These are phyloP conservation scores for Hevea brasiliensis DNA, from an alignment of 345 rosid species.

Conservation along the genomic window DNA sequence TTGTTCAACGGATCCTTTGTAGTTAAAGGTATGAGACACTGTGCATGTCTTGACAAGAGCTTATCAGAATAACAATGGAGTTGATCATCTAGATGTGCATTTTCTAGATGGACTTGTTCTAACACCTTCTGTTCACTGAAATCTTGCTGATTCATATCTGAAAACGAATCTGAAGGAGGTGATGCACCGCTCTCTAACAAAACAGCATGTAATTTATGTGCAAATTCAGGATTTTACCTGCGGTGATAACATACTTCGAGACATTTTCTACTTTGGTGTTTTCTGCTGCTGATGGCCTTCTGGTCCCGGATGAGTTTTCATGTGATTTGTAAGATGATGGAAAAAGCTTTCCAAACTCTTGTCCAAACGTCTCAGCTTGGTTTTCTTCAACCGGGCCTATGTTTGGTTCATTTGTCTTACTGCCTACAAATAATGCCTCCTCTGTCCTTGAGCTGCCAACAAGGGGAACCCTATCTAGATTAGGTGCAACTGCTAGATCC, in stretches of 20 bases:
- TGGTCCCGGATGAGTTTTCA: conserved; percentile 45
- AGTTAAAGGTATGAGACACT: conserved; percentile 18
- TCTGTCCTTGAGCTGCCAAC: conserved; percentile 27
- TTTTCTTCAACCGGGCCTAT: conserved; percentile 42
- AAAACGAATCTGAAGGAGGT: conserved; percentile 81
- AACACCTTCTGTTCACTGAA: conserved; percentile 35
- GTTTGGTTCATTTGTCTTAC: conserved; percentile 36
- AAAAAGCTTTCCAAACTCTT: conserved; percentile 65
- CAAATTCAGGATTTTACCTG: conserved; percentile 93
- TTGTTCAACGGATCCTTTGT: conserved; percentile 20
- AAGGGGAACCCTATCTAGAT: conserved; percentile 23
- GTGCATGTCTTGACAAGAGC: conserved; percentile 31
- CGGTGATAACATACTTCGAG: conserved; percentile 81
- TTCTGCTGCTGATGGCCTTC: conserved; percentile 58
- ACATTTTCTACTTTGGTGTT: conserved; percentile 81
- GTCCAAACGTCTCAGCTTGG: conserved; percentile 59
- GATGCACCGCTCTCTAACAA: conserved; percentile 89
- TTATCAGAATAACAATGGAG: conserved; percentile 32
- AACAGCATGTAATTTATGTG: conserved; percentile 87
- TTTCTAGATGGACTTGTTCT: conserved; percentile 35
- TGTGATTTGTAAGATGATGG: conserved; percentile 40
- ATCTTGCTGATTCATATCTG: conserved; percentile 53
- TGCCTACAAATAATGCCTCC: conserved; percentile 40
- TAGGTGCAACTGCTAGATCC: conserved; percentile 30
- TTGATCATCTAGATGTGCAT: conserved; percentile 28